Evolutionary conservation across 164 flowering plant genomes (phyloP).

Genomic region (Protea cynaroides): DNA sequence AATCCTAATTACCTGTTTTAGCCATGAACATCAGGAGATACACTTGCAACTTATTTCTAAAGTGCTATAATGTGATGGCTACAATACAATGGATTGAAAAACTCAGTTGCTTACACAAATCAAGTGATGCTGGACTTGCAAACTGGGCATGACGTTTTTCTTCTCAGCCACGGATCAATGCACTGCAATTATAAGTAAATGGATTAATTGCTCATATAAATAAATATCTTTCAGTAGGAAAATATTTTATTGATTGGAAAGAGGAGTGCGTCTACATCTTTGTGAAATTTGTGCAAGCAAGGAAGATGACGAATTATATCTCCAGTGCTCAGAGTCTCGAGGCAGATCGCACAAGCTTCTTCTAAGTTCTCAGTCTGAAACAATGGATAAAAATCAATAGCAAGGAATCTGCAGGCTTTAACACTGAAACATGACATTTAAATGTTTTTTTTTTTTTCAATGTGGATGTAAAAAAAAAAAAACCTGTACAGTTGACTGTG

Average conservation of each 20-base stretch:
- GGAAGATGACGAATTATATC: slow-evolving; percentile 92
- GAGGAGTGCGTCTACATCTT: slow-evolving; percentile 50
- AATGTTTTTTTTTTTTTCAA: no score
- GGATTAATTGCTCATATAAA: not conserved
- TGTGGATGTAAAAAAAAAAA: no score
- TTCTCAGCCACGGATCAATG: slow-evolving; percentile 88
- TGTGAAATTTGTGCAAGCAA: slow-evolving; percentile 95
- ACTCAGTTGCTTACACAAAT: slow-evolving; percentile 2
- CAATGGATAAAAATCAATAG: not conserved
- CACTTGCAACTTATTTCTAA: slow-evolving; percentile 1
- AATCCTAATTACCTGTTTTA: not conserved
- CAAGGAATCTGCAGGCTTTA: not conserved
- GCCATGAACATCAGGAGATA: not conserved
- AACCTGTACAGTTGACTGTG: slow-evolving; percentile 79
- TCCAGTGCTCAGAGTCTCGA: slow-evolving; percentile 71
- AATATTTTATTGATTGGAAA: not conserved
- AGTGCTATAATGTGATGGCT: no score
- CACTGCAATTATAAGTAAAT: slow-evolving; percentile 52
- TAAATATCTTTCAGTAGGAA: not conserved
- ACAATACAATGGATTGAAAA: not conserved
- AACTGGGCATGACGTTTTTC: slow-evolving; percentile 79
- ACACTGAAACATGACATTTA: no score
- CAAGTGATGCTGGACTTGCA: slow-evolving; percentile 79
- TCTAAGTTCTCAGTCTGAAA: slow-evolving; percentile 49
- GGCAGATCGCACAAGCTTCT: slow-evolving; percentile 86